Percentiles rank a stretch among this genome's conserved stretches.
These are phyloP conservation scores for Actinomortierella wolfii DNA, from an alignment of 371 early-diverging fungal genomes.

Conservation along the genomic window DNA sequence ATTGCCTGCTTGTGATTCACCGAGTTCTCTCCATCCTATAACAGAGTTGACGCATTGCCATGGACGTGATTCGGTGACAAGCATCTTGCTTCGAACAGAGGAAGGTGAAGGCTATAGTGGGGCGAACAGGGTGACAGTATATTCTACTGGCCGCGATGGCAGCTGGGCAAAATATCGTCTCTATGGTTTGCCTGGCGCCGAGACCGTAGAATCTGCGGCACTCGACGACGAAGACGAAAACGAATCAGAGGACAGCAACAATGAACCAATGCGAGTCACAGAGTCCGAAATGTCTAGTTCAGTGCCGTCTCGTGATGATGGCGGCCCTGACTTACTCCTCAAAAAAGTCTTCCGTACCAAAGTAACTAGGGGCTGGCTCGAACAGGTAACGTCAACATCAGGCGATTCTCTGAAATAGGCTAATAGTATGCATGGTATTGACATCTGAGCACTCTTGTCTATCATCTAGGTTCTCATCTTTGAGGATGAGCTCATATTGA, in stretches of 20 bases:
- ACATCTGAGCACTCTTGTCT: background rate
- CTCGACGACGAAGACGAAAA: constrained; percentile 19
- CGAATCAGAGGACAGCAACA: constrained; percentile 33
- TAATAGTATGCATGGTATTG: too few species aligned
- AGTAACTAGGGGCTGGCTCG: constrained; percentile 78
- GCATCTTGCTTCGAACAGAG: constrained; percentile 29
- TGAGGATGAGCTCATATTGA: constrained; percentile 60
- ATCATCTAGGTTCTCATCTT: constrained; percentile 47
- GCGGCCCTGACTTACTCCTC: constrained; percentile 16
- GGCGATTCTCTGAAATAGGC: too few species aligned
- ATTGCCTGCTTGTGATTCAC: constrained; percentile 1
- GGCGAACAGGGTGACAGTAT: constrained; percentile 53
- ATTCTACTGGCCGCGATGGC: constrained; percentile 76
- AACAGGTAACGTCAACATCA: constrained; percentile 47
- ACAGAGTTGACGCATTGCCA: constrained; percentile 61
- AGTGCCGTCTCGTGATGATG: constrained; percentile 9
- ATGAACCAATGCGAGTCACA: constrained; percentile 7
- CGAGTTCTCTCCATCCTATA: constrained; percentile 8
- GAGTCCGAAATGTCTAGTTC: constrained; percentile 4
- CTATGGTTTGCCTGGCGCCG: constrained; percentile 30
- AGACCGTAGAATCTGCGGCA: constrained; percentile 15
- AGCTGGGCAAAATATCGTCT: constrained; percentile 66
- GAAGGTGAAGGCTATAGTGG: constrained; percentile 41
- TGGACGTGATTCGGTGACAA: constrained; percentile 47
- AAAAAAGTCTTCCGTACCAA: constrained; percentile 65